Conservation (phyloP, 441 rosid species). For the Theobroma grandiflorum region DNA sequence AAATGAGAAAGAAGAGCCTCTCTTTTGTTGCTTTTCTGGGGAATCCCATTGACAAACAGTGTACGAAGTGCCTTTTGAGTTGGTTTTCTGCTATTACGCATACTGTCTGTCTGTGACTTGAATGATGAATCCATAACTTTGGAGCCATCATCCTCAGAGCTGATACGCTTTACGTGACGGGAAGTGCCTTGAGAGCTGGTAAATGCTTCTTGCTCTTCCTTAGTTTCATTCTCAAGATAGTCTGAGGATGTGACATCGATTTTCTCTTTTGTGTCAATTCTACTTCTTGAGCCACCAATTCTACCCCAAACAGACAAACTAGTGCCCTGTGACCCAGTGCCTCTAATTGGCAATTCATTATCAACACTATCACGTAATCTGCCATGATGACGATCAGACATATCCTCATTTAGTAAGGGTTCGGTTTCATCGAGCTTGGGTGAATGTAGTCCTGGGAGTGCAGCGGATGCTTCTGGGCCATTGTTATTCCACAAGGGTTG, state of each 20-base stretch:
- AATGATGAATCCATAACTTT: constrained; percentile 53
- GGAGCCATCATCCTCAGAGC: constrained; percentile 51
- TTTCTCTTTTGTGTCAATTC: constrained; percentile 64
- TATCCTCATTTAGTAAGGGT: constrained; percentile 55
- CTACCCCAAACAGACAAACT: constrained; percentile 84
- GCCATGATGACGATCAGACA: constrained; percentile 49
- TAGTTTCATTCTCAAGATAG: constrained; percentile 59
- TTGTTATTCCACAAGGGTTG: constrained; percentile 94
- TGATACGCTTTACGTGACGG: constrained; percentile 57
- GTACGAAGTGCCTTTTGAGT: constrained; percentile 90
- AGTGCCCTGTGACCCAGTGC: constrained; percentile 48
- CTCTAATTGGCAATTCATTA: constrained; percentile 50
- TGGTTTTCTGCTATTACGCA: constrained; percentile 59
- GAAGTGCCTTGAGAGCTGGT: constrained; percentile 46
- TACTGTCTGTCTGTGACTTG: constrained; percentile 50
- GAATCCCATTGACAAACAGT: constrained; percentile 88
- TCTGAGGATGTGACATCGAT: constrained; percentile 50
- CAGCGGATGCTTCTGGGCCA: constrained; percentile 74
- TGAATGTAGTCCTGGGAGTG: constrained; percentile 58
- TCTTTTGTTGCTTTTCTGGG: constrained; percentile 74
- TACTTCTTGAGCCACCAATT: constrained; percentile 60
- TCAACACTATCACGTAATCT: constrained; percentile 48
- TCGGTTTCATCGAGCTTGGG: constrained; percentile 64
- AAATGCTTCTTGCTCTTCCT: constrained; percentile 52
- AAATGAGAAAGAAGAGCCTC: constrained; percentile 94